A percentile compares a stretch with the other conserved stretches of the same genome.
Conservation (phyloP, 129 eudicot species). For the Daucus carota region DH1_v3.0 NC_030387.2:13273501-13274000, state of each 20-base stretch:
- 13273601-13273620: not conserved
- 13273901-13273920: conserved; percentile 2
- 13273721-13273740: not conserved
- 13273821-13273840: conserved; percentile 16
- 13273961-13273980: conserved; percentile 1
- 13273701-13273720: too few species aligned
- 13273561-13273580: conserved; percentile 36
- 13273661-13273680: not conserved
- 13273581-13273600: not conserved
- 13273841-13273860: conserved; percentile 1
- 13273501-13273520: conserved; percentile 61
- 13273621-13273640: not conserved
- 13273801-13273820: not conserved
- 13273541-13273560: conserved; percentile 59
- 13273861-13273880: conserved; percentile 9
- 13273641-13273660: not conserved
- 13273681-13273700: not conserved
- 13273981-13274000: not conserved
- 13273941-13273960: conserved; percentile 5
- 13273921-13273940: not conserved
- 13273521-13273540: conserved; percentile 65
- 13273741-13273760: not conserved
- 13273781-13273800: conserved; percentile 6
- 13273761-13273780: conserved; percentile 13
- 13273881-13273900: conserved; percentile 9